phyloP scores from a whole-genome alignment of 106 monocot species.

The Acorus calamus region DNA sequence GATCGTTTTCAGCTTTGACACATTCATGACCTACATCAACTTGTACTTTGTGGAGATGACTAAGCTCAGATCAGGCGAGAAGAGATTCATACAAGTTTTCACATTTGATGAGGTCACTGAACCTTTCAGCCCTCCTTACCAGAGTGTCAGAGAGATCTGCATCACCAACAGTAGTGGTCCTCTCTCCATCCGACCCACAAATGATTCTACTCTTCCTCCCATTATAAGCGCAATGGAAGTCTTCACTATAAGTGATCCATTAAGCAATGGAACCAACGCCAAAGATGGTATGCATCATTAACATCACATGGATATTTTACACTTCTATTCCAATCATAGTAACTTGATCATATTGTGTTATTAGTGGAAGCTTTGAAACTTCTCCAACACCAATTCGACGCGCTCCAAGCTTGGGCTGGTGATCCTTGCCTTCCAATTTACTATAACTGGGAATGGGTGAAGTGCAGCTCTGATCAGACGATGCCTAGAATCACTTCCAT shows the following conservation, averaged over 20 bases:
- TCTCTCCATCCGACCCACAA: no score
- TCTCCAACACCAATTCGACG: constrained; percentile 6
- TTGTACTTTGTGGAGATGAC: constrained; percentile 16
- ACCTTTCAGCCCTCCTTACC: background rate
- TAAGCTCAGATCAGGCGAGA: background rate
- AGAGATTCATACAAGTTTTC: no score
- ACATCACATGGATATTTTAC: background rate
- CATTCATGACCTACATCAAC: no score
- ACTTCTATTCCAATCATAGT: background rate
- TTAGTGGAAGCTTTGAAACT: constrained; percentile 1
- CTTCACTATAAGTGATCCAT: background rate
- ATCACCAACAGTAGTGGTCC: no score
- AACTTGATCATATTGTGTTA: background rate
- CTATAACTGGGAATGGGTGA: constrained; percentile 33
- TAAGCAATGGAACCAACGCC: constrained; percentile 1
- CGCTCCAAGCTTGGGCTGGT: constrained; percentile 15
- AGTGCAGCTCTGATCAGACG: constrained; percentile 3
- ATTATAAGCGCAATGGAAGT: constrained; percentile 20
- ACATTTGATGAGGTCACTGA: no score
- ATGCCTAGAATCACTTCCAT: constrained; percentile 23
- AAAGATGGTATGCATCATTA: background rate
- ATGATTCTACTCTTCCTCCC: constrained; percentile 14
- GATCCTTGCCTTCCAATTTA: constrained; percentile 22
- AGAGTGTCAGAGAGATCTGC: accelerated
- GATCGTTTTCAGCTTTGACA: no score